These are phyloP conservation scores for Thermothelomyces thermophilus DNA, from an alignment of 2,329 filamentous ascomycete genomes.

Conservation along the genomic window DNA sequence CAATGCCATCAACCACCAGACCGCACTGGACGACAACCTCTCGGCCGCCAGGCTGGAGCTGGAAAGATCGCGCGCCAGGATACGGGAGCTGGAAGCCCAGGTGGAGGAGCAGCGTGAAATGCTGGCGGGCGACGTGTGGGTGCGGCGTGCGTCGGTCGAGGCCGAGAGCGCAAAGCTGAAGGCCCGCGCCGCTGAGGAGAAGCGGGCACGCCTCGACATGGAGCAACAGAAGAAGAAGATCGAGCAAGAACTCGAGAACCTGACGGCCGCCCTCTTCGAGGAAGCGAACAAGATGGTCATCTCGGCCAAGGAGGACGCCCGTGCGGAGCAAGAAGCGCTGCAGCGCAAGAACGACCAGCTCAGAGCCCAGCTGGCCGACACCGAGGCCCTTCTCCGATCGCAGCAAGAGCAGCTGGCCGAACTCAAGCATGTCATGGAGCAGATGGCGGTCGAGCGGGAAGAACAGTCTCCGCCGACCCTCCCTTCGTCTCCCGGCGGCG, in stretches of 20 bases:
- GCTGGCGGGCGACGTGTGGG: constrained; percentile 66
- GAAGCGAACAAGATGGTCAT: constrained; percentile 99
- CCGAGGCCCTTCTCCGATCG: constrained; percentile 74
- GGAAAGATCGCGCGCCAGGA: constrained; percentile 60
- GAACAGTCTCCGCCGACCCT: constrained; percentile 66
- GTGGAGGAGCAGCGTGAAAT: constrained; percentile 65
- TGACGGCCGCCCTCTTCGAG: constrained; percentile 92
- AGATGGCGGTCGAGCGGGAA: constrained; percentile 67
- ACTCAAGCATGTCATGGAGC: constrained; percentile 87
- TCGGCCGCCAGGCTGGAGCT: constrained; percentile 78
- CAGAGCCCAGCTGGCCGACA: constrained; percentile 76
- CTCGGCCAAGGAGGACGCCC: constrained; percentile 80
- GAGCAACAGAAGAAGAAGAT: constrained; percentile 82
- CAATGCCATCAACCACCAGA: constrained; percentile 95
- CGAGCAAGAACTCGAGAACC: constrained; percentile 81
- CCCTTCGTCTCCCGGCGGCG: constrained; percentile 73
- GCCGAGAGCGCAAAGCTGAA: constrained; percentile 58
- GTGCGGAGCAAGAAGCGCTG: constrained; percentile 72
- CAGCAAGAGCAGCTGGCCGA: constrained; percentile 91
- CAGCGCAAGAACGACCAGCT: constrained; percentile 85
- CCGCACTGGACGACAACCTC: constrained; percentile 80
- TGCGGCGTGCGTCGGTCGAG: constrained; percentile 69
- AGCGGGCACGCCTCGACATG: constrained; percentile 53
- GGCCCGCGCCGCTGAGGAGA: constrained; percentile 57
- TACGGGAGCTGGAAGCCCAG: constrained; percentile 59